Percentiles rank a stretch among this genome's conserved stretches.
These are phyloP conservation scores for Alternaria sp. DNA, from an alignment of 2,329 filamentous ascomycete species.

Conservation along the genomic window DNA sequence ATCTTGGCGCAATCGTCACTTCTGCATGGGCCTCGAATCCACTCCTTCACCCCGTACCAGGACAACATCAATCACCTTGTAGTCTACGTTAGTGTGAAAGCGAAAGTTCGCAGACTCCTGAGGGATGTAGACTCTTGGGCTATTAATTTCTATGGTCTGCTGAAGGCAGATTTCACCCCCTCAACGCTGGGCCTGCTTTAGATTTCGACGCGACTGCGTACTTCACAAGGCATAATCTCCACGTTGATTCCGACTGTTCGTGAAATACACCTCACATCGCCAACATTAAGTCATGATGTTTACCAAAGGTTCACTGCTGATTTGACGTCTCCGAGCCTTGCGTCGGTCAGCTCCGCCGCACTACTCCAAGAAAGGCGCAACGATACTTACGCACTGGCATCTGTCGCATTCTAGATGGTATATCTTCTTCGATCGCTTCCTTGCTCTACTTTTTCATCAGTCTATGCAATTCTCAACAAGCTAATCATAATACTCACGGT, in stretches of 20 bases:
- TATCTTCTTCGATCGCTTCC: neutral
- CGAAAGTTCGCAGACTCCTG: neutral
- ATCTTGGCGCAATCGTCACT: constrained; percentile 17
- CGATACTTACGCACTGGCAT: neutral
- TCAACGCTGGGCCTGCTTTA: neutral
- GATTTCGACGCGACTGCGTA: neutral
- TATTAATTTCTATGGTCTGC: neutral
- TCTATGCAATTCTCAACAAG: accelerated
- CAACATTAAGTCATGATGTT: neutral
- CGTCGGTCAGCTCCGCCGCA: neutral
- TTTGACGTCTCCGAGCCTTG: neutral
- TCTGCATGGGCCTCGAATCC: neutral
- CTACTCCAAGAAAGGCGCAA: neutral
- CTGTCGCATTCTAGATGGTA: neutral
- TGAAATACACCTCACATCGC: neutral
- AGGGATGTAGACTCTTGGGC: neutral
- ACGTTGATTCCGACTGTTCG: neutral
- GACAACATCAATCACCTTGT: neutral
- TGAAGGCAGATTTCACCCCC: neutral
- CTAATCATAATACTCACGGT: constrained; percentile 7
- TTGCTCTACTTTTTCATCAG: neutral
- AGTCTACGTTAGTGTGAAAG: neutral
- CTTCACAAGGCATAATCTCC: neutral
- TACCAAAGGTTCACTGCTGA: neutral
- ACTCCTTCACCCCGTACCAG: neutral